Evolutionary conservation across 345 rosid genomes (phyloP).

Genomic region (Moricandia moricandioides): DNA sequence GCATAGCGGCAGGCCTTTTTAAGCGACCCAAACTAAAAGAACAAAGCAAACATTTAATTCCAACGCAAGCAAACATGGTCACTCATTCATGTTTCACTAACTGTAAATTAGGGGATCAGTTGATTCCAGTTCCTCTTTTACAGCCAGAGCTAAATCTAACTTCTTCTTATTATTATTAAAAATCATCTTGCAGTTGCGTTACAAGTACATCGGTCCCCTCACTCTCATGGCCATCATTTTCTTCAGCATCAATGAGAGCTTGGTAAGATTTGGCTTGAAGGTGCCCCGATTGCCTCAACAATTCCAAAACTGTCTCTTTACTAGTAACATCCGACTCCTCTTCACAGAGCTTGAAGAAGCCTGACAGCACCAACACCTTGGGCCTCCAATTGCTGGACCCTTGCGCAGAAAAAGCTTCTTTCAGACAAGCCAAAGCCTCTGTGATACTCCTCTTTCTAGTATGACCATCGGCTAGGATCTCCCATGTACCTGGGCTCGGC

Average conservation of each 20-base stretch:
- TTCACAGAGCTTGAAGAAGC: conserved; percentile 62
- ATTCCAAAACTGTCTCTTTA: conserved; percentile 51
- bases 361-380: conserved; percentile 46
- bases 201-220: conserved; percentile 28
- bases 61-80: not conserved
- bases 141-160: conserved; percentile 1
- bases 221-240: not conserved
- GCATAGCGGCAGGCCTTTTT: conserved; percentile 1
- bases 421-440: conserved; percentile 61
- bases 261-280: conserved; percentile 54
- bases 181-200: conserved; percentile 46
- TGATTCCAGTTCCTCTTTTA: conserved; percentile 5
- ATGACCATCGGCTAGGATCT: conserved; percentile 78
- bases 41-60: not conserved
- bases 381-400: conserved; percentile 73
- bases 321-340: conserved; percentile 53
- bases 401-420: conserved; percentile 56
- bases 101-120: not conserved
- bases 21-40: not conserved
- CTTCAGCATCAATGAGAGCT: conserved; percentile 40
- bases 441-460: conserved; percentile 45
- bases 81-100: conserved; percentile 8
- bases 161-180: conserved; percentile 29
- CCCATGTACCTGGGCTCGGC: conserved; percentile 81
- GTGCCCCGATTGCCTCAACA: conserved; percentile 55